A percentile compares a stretch with the other conserved stretches of the same genome.
phyloP scores from a whole-genome alignment of 2,329 filamentous ascomycete species.

The Incumbomyces delicatus region DNA sequence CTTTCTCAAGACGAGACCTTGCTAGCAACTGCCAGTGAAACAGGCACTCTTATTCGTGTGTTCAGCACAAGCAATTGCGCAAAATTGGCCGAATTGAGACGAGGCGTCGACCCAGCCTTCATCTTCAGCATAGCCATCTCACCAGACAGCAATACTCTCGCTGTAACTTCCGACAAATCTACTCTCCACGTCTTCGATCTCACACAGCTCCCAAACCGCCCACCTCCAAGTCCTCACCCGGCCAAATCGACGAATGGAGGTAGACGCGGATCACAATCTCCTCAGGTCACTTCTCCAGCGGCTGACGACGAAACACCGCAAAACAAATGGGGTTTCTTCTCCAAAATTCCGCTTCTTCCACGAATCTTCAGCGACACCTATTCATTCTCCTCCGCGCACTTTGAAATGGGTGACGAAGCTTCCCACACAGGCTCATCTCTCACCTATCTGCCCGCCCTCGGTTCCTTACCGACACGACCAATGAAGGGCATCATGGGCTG shows the following conservation, averaged over 20 bases:
- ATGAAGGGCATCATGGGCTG: slow-evolving; percentile 81
- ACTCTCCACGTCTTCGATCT: slow-evolving; percentile 92
- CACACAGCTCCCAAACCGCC: slow-evolving; percentile 29
- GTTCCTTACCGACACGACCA: slow-evolving; percentile 48
- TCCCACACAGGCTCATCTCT: slow-evolving; percentile 22
- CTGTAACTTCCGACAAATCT: slow-evolving; percentile 92
- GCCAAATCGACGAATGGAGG: slow-evolving; percentile 25
- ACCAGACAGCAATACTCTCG: slow-evolving; percentile 67
- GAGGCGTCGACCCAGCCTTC: slow-evolving; percentile 77
- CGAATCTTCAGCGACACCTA: slow-evolving; percentile 83
- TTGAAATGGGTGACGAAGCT: slow-evolving; percentile 69
- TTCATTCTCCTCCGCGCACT: slow-evolving; percentile 69
- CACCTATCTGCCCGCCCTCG: slow-evolving; percentile 39
- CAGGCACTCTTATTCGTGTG: slow-evolving; percentile 78
- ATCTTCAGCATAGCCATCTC: slow-evolving; percentile 86
- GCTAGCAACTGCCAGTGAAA: slow-evolving; percentile 83
- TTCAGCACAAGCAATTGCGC: slow-evolving; percentile 74
- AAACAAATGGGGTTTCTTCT: slow-evolving; percentile 74
- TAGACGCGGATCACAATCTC: slow-evolving; percentile 16
- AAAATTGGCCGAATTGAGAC: slow-evolving; percentile 70
- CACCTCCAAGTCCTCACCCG: slow-evolving; percentile 36
- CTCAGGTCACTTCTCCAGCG: slow-evolving; percentile 18
- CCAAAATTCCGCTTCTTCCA: slow-evolving; percentile 74
- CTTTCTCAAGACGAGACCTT: slow-evolving; percentile 71
- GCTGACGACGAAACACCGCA: slow-evolving; percentile 33